phyloP scores from a whole-genome alignment of 768 basidiomycete genomes.

The Lanmaoa rubissima region DNA sequence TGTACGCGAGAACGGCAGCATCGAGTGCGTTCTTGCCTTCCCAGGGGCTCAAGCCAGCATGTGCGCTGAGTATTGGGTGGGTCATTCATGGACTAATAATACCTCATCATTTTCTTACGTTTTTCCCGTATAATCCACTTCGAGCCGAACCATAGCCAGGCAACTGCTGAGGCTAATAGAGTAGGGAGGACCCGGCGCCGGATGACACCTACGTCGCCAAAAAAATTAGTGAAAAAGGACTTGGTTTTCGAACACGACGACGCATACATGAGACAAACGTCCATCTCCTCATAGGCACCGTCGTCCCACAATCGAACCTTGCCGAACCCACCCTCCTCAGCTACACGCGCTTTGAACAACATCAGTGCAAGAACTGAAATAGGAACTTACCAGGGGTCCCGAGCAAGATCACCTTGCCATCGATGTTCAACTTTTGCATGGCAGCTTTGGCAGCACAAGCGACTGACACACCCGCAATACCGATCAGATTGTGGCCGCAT shows the following conservation, averaged over 20 bases:
- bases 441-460: constrained; percentile 67
- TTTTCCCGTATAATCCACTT: constrained; percentile 69
- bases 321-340: constrained; percentile 77
- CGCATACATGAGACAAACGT: constrained; percentile 68
- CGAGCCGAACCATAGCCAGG: constrained; percentile 59
- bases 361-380: neutral
- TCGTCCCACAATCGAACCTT: constrained; percentile 67
- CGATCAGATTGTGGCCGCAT: constrained; percentile 84
- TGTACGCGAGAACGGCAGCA: constrained; percentile 84
- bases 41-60: constrained; percentile 80
- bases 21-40: constrained; percentile 82
- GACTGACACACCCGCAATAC: constrained; percentile 70
- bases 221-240: neutral
- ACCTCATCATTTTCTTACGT: constrained; percentile 44
- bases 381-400: constrained; percentile 67
- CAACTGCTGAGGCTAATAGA: constrained; percentile 64
- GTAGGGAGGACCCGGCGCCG: constrained; percentile 71
- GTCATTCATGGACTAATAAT: neutral
- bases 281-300: constrained; percentile 76
- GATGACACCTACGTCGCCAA: constrained; percentile 61
- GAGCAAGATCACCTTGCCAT: constrained; percentile 67
- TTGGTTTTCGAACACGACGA: neutral
- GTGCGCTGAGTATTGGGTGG: constrained; percentile 48
- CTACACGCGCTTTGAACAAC: constrained; percentile 34
- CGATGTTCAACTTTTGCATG: constrained; percentile 57